Evolutionary conservation across 169 alveolate species (phyloP).

Genomic region (Eimeria praecox): DNA sequence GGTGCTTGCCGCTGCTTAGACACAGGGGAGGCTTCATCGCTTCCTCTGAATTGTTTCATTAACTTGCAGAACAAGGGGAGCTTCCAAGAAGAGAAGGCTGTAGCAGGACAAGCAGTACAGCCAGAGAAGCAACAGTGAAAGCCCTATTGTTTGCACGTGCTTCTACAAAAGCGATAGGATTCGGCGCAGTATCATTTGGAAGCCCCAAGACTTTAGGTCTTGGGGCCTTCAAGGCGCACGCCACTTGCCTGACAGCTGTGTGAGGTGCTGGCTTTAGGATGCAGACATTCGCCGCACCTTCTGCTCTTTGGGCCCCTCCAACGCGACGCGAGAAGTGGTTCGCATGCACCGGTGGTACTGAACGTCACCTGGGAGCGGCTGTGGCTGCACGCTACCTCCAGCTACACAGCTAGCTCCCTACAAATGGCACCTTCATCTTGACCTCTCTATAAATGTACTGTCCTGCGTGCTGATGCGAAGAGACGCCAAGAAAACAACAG

Average conservation of each 20-base stretch:
- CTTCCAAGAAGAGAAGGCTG: not conserved
- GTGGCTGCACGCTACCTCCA: not conserved
- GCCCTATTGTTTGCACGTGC: not conserved
- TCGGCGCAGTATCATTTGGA: not conserved
- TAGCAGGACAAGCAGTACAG: not conserved
- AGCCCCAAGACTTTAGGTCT: not conserved
- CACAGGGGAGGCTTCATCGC: not conserved
- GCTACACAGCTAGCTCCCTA: not conserved
- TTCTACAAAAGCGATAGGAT: not conserved
- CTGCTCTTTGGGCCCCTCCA: not conserved
- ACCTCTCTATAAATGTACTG: not conserved
- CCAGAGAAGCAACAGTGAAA: not conserved
- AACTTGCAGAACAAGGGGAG: not conserved
- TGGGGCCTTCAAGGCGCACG: not conserved
- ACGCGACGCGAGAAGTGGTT: too few species aligned
- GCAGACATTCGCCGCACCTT: not conserved
- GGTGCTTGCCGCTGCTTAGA: not conserved
- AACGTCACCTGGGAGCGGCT: not conserved
- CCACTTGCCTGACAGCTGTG: not conserved
- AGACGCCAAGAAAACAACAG: not conserved
- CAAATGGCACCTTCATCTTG: too few species aligned
- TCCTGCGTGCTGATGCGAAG: not conserved
- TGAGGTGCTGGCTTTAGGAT: not conserved
- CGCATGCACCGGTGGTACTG: not conserved
- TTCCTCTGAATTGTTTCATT: not conserved